Evolutionary conservation across 208 protist species (phyloP).

Genomic region (Tritrichomonas foetus): DNA sequence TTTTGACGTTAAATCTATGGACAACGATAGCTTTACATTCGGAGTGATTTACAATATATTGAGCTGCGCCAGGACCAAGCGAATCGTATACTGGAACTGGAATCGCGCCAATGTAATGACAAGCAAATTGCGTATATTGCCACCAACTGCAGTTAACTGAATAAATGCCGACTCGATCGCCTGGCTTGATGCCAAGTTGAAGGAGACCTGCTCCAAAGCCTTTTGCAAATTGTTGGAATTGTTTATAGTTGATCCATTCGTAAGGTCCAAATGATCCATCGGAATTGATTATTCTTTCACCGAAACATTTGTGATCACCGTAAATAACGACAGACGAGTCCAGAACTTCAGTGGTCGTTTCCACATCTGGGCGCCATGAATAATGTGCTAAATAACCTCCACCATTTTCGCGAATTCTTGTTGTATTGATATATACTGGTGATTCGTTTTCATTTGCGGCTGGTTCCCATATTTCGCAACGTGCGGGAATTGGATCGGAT

Average conservation of each 20-base stretch:
- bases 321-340: not conserved
- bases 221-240: not conserved
- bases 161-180: not conserved
- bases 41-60: slow-evolving; percentile 10
- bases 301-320: not conserved
- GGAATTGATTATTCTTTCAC: not conserved
- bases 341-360: not conserved
- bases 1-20: not conserved
- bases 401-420: not conserved
- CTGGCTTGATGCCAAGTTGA: not conserved
- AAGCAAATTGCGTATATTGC: not conserved
- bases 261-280: not conserved
- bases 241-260: not conserved
- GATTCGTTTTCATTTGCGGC: not conserved
- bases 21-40: not conserved
- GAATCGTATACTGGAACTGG: not conserved
- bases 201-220: not conserved
- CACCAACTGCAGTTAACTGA: not conserved
- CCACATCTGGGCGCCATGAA: not conserved
- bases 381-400: not conserved
- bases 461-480: not conserved
- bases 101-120: not conserved
- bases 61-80: not conserved
- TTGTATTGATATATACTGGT: not conserved
- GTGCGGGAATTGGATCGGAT: no score